Conservation (phyloP, 129 eudicot genomes). For the Sambucus nigra region DNA sequence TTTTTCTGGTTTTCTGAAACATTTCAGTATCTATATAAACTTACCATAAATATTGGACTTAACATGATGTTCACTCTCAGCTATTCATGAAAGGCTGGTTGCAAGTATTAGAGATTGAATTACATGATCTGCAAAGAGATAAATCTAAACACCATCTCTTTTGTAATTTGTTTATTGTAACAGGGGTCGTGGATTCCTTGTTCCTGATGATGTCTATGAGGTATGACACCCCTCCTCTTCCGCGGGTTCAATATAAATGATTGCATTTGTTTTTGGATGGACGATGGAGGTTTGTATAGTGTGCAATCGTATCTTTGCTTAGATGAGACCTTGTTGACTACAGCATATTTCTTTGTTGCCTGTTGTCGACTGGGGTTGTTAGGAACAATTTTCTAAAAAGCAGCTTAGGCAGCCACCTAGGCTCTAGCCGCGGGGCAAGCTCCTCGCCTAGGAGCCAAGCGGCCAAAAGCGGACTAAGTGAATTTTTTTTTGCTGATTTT, state of each 20-base stretch:
- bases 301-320: neutral
- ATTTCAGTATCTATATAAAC: neutral
- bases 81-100: neutral
- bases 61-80: neutral
- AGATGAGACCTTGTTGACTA: neutral
- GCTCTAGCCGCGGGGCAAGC: too few species aligned
- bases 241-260: too few species aligned
- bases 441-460: too few species aligned
- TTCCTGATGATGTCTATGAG: constrained; percentile 79
- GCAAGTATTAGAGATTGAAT: neutral
- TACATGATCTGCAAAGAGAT: neutral
- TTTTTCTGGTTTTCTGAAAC: neutral
- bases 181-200: constrained; percentile 86
- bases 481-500: too few species aligned
- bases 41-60: neutral
- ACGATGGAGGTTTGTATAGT: too few species aligned
- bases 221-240: constrained; percentile 19
- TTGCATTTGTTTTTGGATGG: too few species aligned
- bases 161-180: constrained; percentile 12
- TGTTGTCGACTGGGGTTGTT: too few species aligned
- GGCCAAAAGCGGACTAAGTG: too few species aligned
- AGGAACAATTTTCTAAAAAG: too few species aligned
- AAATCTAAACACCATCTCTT: constrained; percentile 9
- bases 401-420: too few species aligned
- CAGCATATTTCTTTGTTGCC: too few species aligned